Evolutionary conservation across 2,329 filamentous ascomycete genomes (phyloP).

Genomic region (Alternaria tenuissima): DNA sequence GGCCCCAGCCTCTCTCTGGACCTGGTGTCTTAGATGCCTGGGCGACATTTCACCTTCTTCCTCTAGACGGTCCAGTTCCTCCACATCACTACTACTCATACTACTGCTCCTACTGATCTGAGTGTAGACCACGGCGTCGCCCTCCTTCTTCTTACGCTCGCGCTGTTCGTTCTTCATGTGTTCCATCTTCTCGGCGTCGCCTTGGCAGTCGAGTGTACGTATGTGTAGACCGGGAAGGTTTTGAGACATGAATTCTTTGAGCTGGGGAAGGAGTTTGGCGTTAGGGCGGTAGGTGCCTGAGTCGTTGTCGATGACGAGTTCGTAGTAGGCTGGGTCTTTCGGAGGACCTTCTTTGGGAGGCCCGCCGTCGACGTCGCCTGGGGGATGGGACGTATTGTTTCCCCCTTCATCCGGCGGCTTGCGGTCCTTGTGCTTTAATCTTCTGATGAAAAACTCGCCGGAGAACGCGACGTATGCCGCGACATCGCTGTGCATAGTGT

Average conservation of each 20-base stretch:
- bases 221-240: conserved; percentile 83
- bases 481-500: conserved; percentile 96
- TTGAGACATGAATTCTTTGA: conserved; percentile 73
- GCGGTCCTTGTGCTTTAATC: conserved; percentile 63
- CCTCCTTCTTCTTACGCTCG: conserved; percentile 73
- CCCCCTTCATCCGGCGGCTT: conserved; percentile 45
- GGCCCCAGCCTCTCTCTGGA: conserved; percentile 35
- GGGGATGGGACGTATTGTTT: conserved; percentile 59
- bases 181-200: conserved; percentile 74
- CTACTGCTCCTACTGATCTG: conserved; percentile 58
- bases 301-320: conserved; percentile 94
- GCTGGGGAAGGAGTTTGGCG: conserved; percentile 73
- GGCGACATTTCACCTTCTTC: conserved; percentile 29
- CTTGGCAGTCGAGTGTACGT: conserved; percentile 74
- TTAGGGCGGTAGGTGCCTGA: conserved; percentile 92
- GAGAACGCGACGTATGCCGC: conserved; percentile 90
- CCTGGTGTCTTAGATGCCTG: conserved; percentile 39
- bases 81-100: conserved; percentile 65
- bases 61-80: conserved; percentile 60
- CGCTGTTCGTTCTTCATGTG: conserved; percentile 80
- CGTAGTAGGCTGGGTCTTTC: conserved; percentile 71
- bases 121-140: conserved; percentile 62
- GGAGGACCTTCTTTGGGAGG: conserved; percentile 50
- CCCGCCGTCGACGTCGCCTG: conserved; percentile 58
- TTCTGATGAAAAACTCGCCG: conserved; percentile 90